Evolutionary conservation across 495 filamentous ascomycete genomes (phyloP), one percentile per base, ranked within the genome.

Genomic region (Penicillium antarcticum): DNA sequence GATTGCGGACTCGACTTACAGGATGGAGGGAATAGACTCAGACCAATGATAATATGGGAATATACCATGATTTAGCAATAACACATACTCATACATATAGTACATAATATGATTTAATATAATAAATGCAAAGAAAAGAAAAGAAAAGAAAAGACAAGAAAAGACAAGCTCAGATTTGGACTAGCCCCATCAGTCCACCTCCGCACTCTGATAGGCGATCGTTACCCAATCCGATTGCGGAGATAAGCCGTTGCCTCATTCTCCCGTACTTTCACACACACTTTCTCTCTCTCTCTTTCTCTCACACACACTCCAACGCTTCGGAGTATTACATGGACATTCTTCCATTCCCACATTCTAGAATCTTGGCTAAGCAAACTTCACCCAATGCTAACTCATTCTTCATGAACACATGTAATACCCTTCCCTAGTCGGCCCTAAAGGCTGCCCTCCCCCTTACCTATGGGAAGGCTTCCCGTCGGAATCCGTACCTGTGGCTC

Each of bases 201-300:
- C 60, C 60, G 60, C 57, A 63, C 54, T 61, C n/a, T 36, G 60
- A 63, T 60, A 57, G 51, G 23, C 40, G 45, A 46, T 45, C 45
- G 3, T 52, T 38, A 12, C 39, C 60, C 53, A 60, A 63, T 60
- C 38, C 48, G 19, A 24, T 14, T 18, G 35, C 29, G 18, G 24
- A 43, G 26, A 54, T 53, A 55, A 52, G 48, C 34, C 5, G 23
- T 29, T 32, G 4, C 24, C 21, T 48, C n/a, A n/a, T 16, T 32
- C 4, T 5, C 12, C 31, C 16, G 33, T 33, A 11, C 17, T 40
- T 12, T 36, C 2, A 16, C 10, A 3, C 5, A n/a, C n/a, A n/a
- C n/a, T n/a, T 34, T 17, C 5, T 21, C 11, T 26, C 19, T 11
- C 26, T 26, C 39, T 16, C 26, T 29, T 10, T 9, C 8, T 6